A percentile compares a stretch with the other conserved stretches of the same genome.
Evolutionary conservation across 1,284 basidiomycete genomes (phyloP).

Genomic region (Peniophora sp.): DNA sequence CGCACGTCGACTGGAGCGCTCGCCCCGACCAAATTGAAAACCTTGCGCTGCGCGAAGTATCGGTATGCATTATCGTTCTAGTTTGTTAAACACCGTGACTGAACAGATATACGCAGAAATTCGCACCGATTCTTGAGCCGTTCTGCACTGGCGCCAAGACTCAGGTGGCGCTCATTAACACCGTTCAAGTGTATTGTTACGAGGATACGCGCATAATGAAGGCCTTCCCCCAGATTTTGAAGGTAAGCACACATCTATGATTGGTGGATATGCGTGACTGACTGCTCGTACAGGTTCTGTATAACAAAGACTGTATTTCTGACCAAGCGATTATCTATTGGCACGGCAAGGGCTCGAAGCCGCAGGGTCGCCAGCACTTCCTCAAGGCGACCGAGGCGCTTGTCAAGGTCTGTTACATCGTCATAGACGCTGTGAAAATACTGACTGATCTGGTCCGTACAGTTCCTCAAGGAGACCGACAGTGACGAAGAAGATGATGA

Average conservation of each 20-base stretch:
- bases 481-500: constrained; percentile 64
- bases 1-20: constrained; percentile 79
- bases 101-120: constrained; percentile 45
- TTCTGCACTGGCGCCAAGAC: constrained; percentile 85
- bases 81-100: neutral
- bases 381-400: constrained; percentile 82
- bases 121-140: constrained; percentile 77
- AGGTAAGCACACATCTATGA: constrained; percentile 36
- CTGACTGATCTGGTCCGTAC: constrained; percentile 9
- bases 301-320: constrained; percentile 91
- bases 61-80: constrained; percentile 36
- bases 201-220: constrained; percentile 76
- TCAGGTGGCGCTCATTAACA: constrained; percentile 87
- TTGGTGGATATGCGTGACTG: constrained; percentile 2
- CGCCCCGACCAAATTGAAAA: constrained; percentile 87
- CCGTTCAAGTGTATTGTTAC: constrained; percentile 16
- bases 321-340: constrained; percentile 97
- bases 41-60: constrained; percentile 77
- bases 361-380: constrained; percentile 92
- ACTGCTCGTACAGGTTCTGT: constrained; percentile 58
- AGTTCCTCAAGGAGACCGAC: constrained; percentile 80
- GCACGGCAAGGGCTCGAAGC: constrained; percentile 93
- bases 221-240: constrained; percentile 88
- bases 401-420: constrained; percentile 65
- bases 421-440: neutral